Conservation (phyloP, 345 rosid genomes). For the Populus tremula region DNA sequence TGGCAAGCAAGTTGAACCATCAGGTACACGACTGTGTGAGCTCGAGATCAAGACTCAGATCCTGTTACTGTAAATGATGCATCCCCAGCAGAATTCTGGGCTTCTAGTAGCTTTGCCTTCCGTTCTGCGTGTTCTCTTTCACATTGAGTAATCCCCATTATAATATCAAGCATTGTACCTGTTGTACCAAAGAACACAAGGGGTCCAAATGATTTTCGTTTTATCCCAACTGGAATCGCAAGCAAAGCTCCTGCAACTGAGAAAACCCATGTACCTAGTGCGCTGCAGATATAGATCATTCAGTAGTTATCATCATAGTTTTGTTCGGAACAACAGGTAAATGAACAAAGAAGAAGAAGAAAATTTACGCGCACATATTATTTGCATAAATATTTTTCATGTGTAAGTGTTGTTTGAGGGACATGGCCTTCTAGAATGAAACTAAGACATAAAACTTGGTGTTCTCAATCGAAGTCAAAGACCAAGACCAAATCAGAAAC, state of each 20-base stretch:
- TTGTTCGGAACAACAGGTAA: constrained; percentile 1
- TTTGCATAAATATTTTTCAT: neutral
- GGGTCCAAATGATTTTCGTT: constrained; percentile 78
- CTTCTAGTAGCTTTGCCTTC: constrained; percentile 76
- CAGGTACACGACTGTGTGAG: neutral
- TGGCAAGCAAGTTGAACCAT: neutral
- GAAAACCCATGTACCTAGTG: constrained; percentile 94
- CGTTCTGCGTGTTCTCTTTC: constrained; percentile 98
- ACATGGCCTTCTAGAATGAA: neutral
- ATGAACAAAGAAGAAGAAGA: neutral
- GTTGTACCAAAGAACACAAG: constrained; percentile 96
- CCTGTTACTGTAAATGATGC: constrained; percentile 22
- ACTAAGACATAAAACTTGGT: neutral
- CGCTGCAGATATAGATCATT: constrained; percentile 45
- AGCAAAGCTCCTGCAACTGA: constrained; percentile 79
- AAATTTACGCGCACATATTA: too few relatives aligned
- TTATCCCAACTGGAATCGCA: constrained; percentile 91
- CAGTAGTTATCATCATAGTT: neutral
- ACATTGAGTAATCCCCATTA: constrained; percentile 79
- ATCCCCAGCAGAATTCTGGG: constrained; percentile 43
- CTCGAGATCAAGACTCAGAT: constrained; percentile 5
- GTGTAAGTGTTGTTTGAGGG: neutral
- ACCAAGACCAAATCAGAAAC: neutral
- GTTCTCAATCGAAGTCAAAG: too few relatives aligned
- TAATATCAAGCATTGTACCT: constrained; percentile 93